Conservation (phyloP, 2,329 filamentous ascomycete genomes). For the Fusarium drepaniforme region DNA sequence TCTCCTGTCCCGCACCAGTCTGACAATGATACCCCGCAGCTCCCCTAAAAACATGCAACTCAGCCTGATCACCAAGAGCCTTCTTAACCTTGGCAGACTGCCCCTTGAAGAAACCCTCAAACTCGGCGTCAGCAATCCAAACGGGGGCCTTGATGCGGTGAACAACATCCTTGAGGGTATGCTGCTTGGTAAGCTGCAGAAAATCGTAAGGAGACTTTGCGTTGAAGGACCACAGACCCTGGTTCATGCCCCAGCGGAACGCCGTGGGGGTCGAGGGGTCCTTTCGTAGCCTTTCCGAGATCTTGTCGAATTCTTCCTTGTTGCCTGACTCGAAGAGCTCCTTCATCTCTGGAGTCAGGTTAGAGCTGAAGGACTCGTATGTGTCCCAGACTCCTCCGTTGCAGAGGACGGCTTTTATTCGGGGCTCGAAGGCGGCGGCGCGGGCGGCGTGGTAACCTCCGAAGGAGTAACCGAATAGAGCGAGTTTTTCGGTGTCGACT, state of each 20-base stretch:
- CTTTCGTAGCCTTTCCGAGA: conserved; percentile 13
- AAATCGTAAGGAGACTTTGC: conserved; percentile 43
- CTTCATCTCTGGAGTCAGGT: conserved; percentile 17
- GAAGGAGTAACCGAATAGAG: conserved; percentile 55
- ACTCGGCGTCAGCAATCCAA: conserved; percentile 27
- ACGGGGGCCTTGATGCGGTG: conserved; percentile 39
- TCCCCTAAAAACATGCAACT: background rate
- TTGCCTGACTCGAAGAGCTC: conserved; percentile 28
- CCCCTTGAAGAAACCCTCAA: conserved; percentile 28
- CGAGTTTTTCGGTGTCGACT: conserved; percentile 50
- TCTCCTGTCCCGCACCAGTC: background rate
- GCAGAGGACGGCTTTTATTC: conserved; percentile 52
- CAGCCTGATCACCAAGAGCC: background rate
- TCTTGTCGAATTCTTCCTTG: conserved; percentile 29
- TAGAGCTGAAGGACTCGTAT: conserved; percentile 14
- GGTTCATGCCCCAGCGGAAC: conserved; percentile 45
- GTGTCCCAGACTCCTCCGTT: conserved; percentile 53
- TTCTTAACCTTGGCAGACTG: conserved; percentile 1
- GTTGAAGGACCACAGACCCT: conserved; percentile 50
- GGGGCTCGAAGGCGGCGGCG: conserved; percentile 57
- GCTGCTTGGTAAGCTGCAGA: conserved; percentile 29
- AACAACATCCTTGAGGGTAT: conserved; percentile 29
- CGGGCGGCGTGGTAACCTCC: conserved; percentile 55
- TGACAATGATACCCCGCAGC: background rate
- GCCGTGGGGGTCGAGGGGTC: conserved; percentile 22